Base-by-base conservation (phyloP, 2,329 filamentous ascomycete genomes). In the Curvularia spicifera region DNA sequence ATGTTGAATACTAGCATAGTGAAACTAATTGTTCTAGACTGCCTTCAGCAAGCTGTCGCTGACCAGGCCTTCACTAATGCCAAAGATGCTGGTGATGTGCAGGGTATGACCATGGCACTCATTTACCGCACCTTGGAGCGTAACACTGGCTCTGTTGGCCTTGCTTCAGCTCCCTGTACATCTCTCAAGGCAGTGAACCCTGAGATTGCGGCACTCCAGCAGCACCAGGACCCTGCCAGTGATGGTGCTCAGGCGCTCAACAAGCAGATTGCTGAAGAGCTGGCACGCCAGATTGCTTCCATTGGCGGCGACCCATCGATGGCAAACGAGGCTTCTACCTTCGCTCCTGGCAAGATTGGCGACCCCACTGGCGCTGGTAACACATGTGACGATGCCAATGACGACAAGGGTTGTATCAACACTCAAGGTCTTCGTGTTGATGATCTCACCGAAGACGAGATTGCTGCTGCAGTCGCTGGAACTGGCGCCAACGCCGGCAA, bases 181-280 rank as follows among this genome's bases (percentile, higher is more conserved):
- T 78, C 76, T 72, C 85, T 82, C 64, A 45, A 75, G 40, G 85
- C 87, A 15, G 79, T 80, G 57, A 90, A 90, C 76, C 82, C 87
- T 2, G 87, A 90, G 78, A 88, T 90, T 67, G 83, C 81, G 28
- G 85, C 85, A 43, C 72, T 90, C 58, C 77, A 80, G 53, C 86
- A 89, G 76, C 87, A 90, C 76, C 87, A 90, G 62, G 88, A 90
- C 71, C 86, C 88, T 28, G 88, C 87, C 20, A 85, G 85, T 0
- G 70, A 80, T 3, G 82, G 82, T 42, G 85, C 87, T 12, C 81
- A 82, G 13, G 82, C 72, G 1, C 77, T 79, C 47, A 90, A 90
- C 80, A 88, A 88, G 78, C 78, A 80, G 35, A 84, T 89, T 64
- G 82, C 85, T 46, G 78, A 88, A 6, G 82, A 81, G 44, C 78